A percentile compares a stretch with the other conserved stretches of the same genome.
phyloP scores from a whole-genome alignment of 805 yeast species.

The Ogataea zsoltii region DNA sequence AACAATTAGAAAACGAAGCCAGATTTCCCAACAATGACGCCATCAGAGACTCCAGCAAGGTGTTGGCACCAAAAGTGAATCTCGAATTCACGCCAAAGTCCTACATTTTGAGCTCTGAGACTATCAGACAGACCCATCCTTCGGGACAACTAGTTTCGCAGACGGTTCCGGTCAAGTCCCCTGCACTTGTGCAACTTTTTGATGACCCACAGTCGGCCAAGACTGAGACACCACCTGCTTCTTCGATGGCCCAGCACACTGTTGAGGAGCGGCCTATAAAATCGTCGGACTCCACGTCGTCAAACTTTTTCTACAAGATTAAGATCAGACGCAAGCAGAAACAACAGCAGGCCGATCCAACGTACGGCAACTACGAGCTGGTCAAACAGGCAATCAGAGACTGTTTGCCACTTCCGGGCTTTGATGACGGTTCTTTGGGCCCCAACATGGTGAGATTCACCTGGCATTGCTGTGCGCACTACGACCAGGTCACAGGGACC shows the following conservation, averaged over 20 bases:
- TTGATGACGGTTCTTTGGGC: conserved; percentile 71
- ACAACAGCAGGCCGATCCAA: conserved; percentile 19
- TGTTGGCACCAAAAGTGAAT: conserved; percentile 13
- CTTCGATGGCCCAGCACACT: neutral
- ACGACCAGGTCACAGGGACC: conserved; percentile 49
- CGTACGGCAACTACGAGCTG: conserved; percentile 32
- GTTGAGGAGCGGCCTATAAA: conserved; percentile 9
- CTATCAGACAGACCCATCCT: conserved; percentile 20
- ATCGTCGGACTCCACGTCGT: conserved; percentile 15
- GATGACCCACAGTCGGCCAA: conserved; percentile 11
- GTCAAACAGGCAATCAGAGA: conserved; percentile 39
- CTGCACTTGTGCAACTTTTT: conserved; percentile 15
- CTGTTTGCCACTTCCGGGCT: conserved; percentile 38
- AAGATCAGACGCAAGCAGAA: conserved; percentile 29
- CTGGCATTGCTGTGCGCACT: conserved; percentile 90
- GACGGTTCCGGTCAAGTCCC: conserved; percentile 12
- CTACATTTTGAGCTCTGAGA: conserved; percentile 20
- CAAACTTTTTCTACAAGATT: conserved; percentile 28
- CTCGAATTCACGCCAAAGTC: conserved; percentile 22
- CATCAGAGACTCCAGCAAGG: conserved; percentile 17
- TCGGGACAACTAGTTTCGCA: conserved; percentile 25
- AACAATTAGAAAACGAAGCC: conserved; percentile 14
- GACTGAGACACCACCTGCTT: conserved; percentile 1
- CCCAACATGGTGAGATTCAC: conserved; percentile 79
- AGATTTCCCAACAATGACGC: conserved; percentile 15